A percentile compares a stretch with the other conserved stretches of the same genome.
phyloP scores from a whole-genome alignment of 2,329 filamentous ascomycete genomes.

The Scytalidium lignicola region DNA sequence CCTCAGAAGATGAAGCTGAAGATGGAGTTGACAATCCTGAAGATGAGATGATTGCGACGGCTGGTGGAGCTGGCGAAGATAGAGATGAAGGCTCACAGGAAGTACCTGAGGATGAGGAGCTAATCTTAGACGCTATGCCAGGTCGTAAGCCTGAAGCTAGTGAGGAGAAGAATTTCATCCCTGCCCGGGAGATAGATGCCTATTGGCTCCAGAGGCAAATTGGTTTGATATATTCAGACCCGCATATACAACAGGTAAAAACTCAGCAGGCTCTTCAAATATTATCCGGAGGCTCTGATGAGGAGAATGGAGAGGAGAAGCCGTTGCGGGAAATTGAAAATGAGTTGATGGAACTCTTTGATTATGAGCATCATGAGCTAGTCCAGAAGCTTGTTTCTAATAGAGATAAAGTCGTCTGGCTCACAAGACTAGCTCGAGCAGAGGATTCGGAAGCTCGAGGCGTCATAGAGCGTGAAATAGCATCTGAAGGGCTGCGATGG shows the following conservation, averaged over 20 bases:
- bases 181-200: constrained; percentile 88
- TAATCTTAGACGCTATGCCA: constrained; percentile 72
- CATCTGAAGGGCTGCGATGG: constrained; percentile 76
- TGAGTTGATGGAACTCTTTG: constrained; percentile 96
- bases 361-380: constrained; percentile 92
- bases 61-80: constrained; percentile 43
- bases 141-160: constrained; percentile 40
- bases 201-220: constrained; percentile 97
- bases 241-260: constrained; percentile 90
- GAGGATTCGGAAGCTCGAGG: constrained; percentile 73
- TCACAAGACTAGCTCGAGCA: constrained; percentile 78
- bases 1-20: constrained; percentile 72
- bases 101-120: constrained; percentile 62
- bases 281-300: constrained; percentile 68
- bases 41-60: constrained; percentile 43
- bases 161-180: constrained; percentile 58
- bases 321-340: constrained; percentile 92
- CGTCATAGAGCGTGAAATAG: constrained; percentile 84
- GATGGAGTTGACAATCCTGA: constrained; percentile 55
- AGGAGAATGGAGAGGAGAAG: constrained; percentile 76
- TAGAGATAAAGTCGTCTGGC: constrained; percentile 91
- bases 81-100: constrained; percentile 44
- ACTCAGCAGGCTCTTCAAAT: constrained; percentile 79
- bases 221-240: constrained; percentile 80
- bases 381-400: constrained; percentile 90